Base-by-base conservation (phyloP, 345 rosid genomes). In the Lagerstroemia speciosa region DNA sequence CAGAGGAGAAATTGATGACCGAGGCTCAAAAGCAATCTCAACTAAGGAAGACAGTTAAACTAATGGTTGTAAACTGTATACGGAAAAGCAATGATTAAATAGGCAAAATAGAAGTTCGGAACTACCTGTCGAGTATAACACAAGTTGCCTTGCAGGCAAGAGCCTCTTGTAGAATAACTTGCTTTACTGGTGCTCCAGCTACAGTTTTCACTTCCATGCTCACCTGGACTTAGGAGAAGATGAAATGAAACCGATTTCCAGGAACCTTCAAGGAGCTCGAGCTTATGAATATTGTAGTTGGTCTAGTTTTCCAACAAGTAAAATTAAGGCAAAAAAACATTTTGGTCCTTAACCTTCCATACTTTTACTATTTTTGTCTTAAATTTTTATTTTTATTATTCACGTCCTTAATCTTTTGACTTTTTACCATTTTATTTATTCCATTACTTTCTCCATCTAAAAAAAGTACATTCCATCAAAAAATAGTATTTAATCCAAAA, bases 61-160 rank as follows among this genome's bases (percentile, higher is more conserved):
- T 53, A 4, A 26, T 19, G 16, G 10, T 9, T 53, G 60, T 53
- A n/a, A 53, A 53, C 12, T 26, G 30, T 53, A 19, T 5, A 24
- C 32, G 66, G 4, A 64, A 64, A 34, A 64, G 66, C 29, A 53
- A 36, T 24, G 15, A 62, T 11, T 9, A 41, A n/a, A 45, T 22
- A 57, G 53, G 69, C 45, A 62, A 48, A 33, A 31, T 20, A 34
- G 52, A 33, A 30, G 31, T 53, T n/a, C 57, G 67, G 5, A 68
- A 62, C 10, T 78, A 83, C 89, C 86, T 73, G 65, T 83, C 87
- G 27, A 87, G 81, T 71, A 87, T 36, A 65, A 85, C 82, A 83
- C 92, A 87, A 58, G 83, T 73, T 36, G 87, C 78, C 3, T 79
- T 80, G 60, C 30, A 73, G 32, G 80, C 65, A 19, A 72, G 20